phyloP scores from a whole-genome alignment of 768 basidiomycete species.

The Boletus subparvulus region DNA sequence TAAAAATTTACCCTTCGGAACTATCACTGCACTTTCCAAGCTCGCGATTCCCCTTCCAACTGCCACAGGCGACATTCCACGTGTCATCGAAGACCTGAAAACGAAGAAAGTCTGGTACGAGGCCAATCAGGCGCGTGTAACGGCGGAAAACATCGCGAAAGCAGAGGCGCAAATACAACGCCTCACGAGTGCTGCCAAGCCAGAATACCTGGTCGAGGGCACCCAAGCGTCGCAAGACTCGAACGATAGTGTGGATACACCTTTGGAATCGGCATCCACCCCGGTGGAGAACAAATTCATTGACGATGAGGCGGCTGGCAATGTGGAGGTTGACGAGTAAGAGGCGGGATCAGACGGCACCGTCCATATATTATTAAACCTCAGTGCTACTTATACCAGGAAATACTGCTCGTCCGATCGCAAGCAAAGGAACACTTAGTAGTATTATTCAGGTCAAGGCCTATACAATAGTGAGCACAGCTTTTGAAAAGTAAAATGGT shows the following conservation, averaged over 20 bases:
- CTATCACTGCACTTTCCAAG: slow-evolving; percentile 80
- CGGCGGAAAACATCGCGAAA: slow-evolving; percentile 76
- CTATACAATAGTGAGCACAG: slow-evolving; percentile 38
- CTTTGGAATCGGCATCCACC: slow-evolving; percentile 47
- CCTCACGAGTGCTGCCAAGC: slow-evolving; percentile 46
- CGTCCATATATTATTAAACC: slow-evolving; percentile 18
- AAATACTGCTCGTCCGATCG: slow-evolving; percentile 11
- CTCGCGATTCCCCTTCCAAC: slow-evolving; percentile 90
- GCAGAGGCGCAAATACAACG: slow-evolving; percentile 74
- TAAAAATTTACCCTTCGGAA: slow-evolving; percentile 76
- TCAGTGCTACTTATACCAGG: slow-evolving; percentile 20
- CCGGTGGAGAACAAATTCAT: slow-evolving; percentile 31
- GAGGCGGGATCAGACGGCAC: slow-evolving; percentile 9
- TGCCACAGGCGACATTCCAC: slow-evolving; percentile 70
- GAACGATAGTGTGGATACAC: slow-evolving; percentile 40
- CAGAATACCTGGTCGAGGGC: slow-evolving; percentile 33
- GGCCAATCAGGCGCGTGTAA: slow-evolving; percentile 83
- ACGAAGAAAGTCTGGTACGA: slow-evolving; percentile 95
- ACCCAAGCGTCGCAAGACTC: slow-evolving; percentile 31
- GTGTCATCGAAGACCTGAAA: slow-evolving; percentile 85
- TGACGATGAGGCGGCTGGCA: slow-evolving; percentile 41
- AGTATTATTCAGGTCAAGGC: slow-evolving; percentile 32
- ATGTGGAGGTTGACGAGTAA: slow-evolving; percentile 37
- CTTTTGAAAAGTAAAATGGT: slow-evolving; percentile 33
- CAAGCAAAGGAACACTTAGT: slow-evolving; percentile 14